Evolutionary conservation across 2,329 filamentous ascomycete genomes (phyloP).

Genomic region (Claviceps capensis): DNA sequence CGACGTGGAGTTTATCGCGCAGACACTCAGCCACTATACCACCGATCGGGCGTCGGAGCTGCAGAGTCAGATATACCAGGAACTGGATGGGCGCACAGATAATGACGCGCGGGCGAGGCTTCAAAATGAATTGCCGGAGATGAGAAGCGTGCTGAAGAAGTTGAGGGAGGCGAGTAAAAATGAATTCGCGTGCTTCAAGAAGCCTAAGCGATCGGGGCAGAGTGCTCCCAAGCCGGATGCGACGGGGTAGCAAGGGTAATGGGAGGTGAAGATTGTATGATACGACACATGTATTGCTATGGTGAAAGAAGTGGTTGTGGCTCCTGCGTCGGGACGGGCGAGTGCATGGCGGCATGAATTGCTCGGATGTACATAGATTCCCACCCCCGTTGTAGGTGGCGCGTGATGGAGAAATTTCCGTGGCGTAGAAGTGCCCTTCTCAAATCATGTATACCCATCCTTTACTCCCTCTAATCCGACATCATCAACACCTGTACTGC

Average conservation of each 20-base stretch:
- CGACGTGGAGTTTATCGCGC: constrained; percentile 91
- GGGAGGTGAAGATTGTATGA: not conserved
- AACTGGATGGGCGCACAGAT: constrained; percentile 78
- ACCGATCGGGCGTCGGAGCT: constrained; percentile 68
- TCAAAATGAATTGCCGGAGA: constrained; percentile 78
- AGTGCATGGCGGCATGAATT: too few relatives aligned
- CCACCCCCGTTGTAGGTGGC: too few relatives aligned
- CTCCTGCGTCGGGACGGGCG: not conserved
- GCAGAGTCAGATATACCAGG: constrained; percentile 84
- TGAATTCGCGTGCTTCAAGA: constrained; percentile 78
- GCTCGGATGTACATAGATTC: too few relatives aligned
- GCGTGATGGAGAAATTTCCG: too few relatives aligned
- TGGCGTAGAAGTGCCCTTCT: too few relatives aligned
- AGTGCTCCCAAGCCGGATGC: constrained; percentile 19
- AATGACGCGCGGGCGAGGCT: constrained; percentile 67
- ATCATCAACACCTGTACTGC: too few relatives aligned
- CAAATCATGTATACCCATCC: too few relatives aligned
- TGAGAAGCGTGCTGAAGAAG: constrained; percentile 76
- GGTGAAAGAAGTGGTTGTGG: not conserved
- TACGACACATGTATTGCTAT: not conserved
- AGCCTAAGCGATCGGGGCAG: constrained; percentile 35
- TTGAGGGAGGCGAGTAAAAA: constrained; percentile 69
- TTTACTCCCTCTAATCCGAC: too few relatives aligned
- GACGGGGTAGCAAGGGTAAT: constrained; percentile 5
- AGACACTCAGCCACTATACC: constrained; percentile 82